Evolutionary conservation across 345 rosid genomes (phyloP).

Genomic region (Corymbia maculata): DNA sequence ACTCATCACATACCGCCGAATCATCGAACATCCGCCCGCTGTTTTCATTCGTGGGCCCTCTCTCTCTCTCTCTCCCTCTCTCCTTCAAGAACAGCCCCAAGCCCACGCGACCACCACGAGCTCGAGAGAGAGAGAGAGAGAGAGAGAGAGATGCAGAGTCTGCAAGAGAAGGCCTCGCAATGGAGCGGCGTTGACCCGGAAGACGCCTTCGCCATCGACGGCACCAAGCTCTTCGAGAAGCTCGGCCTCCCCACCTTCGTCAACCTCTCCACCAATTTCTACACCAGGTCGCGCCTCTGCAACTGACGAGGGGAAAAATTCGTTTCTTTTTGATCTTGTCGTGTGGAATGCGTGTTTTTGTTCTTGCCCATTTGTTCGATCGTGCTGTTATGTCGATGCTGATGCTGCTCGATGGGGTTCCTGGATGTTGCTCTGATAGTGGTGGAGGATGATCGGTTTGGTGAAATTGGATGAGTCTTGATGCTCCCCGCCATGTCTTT

Average conservation of each 20-base stretch:
- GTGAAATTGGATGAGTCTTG: background rate
- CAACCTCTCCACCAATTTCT: conserved; percentile 86
- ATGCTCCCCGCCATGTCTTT: background rate
- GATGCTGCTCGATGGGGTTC: background rate
- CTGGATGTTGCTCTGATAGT: background rate
- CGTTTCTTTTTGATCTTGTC: background rate
- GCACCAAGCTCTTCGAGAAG: conserved; percentile 59
- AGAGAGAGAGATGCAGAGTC: conserved; percentile 44
- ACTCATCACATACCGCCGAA: background rate
- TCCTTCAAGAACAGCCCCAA: background rate
- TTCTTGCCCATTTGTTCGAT: background rate
- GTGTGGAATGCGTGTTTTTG: background rate
- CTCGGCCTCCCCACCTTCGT: conserved; percentile 78
- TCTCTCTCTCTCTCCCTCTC: background rate
- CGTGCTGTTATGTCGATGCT: background rate
- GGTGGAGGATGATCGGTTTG: background rate
- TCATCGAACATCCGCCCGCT: background rate
- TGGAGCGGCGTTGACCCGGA: conserved; percentile 76
- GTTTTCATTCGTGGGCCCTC: background rate
- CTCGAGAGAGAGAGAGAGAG: background rate
- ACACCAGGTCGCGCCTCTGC: conserved; percentile 40
- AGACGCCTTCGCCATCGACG: conserved; percentile 79
- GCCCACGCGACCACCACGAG: background rate
- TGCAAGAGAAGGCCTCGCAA: conserved; percentile 73
- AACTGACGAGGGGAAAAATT: background rate